Percentiles rank a stretch among this genome's conserved stretches.
Conservation (phyloP, 768 basidiomycete species). For the Naganishia friedmannii region DNA sequence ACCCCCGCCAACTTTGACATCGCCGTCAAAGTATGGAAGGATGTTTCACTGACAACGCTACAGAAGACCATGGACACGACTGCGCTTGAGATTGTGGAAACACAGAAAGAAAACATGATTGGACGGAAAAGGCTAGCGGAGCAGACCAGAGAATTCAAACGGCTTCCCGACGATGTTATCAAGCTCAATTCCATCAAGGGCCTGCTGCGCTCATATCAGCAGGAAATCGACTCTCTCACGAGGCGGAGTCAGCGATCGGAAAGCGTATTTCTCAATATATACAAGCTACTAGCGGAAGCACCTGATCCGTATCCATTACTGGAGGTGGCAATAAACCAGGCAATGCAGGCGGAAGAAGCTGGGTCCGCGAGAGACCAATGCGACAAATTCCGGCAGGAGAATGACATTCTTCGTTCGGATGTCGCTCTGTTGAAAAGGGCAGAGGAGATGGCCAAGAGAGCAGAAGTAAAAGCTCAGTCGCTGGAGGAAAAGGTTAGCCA, state of each 20-base stretch:
- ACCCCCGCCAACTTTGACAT: conserved; percentile 83
- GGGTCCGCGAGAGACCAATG: conserved; percentile 72
- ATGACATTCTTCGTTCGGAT: conserved; percentile 69
- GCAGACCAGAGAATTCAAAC: conserved; percentile 97
- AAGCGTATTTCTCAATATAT: conserved; percentile 92
- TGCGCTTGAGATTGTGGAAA: conserved; percentile 92
- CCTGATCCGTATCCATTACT: conserved; percentile 96
- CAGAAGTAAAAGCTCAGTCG: conserved; percentile 69
- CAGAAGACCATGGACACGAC: conserved; percentile 91
- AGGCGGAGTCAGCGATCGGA: conserved; percentile 87
- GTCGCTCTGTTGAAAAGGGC: conserved; percentile 63
- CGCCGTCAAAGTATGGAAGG: conserved; percentile 87
- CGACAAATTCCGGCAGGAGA: conserved; percentile 72
- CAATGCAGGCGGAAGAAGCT: conserved; percentile 82
- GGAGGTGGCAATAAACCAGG: conserved; percentile 93
- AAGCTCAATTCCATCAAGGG: conserved; percentile 84
- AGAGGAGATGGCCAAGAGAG: conserved; percentile 72
- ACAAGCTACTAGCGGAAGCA: conserved; percentile 93
- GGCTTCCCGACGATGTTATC: conserved; percentile 76
- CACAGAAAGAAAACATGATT: conserved; percentile 94
- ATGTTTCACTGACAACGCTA: conserved; percentile 80
- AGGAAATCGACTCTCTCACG: conserved; percentile 92
- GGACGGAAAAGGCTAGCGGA: conserved; percentile 92
- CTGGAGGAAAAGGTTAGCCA: conserved; percentile 77
- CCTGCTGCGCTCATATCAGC: conserved; percentile 91